phyloP scores from a whole-genome alignment of 129 eudicot genomes.

The Heracleum sosnowskyi region DNA sequence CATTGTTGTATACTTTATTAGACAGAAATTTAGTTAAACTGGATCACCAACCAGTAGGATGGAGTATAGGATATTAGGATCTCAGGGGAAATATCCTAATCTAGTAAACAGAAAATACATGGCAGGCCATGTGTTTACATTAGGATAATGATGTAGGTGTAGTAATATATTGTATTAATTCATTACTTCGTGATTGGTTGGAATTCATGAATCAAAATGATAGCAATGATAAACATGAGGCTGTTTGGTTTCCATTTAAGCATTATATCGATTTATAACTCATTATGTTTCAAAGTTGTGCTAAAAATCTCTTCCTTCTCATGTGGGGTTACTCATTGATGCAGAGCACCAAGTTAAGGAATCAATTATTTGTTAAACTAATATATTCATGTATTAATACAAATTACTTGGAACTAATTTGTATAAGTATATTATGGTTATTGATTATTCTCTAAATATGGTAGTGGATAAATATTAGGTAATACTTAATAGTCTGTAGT shows the following conservation, averaged over 20 bases:
- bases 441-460: background rate
- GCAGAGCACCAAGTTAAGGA: background rate
- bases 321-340: background rate
- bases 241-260: background rate
- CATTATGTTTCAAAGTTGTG: background rate
- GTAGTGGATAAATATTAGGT: no score
- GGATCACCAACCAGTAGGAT: background rate
- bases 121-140: background rate
- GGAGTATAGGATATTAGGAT: background rate
- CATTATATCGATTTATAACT: background rate
- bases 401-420: background rate
- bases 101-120: background rate
- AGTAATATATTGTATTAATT: background rate
- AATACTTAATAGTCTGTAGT: background rate
- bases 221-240: background rate
- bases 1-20: background rate
- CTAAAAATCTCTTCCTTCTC: background rate
- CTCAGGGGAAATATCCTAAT: background rate
- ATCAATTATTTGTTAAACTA: background rate
- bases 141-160: background rate
- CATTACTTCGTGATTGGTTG: background rate
- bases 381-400: background rate
- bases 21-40: background rate
- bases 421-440: background rate
- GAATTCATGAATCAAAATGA: background rate